These are phyloP conservation scores for Fomes fomentarius DNA, from an alignment of 1,284 basidiomycete species.

Conservation along the genomic window DNA sequence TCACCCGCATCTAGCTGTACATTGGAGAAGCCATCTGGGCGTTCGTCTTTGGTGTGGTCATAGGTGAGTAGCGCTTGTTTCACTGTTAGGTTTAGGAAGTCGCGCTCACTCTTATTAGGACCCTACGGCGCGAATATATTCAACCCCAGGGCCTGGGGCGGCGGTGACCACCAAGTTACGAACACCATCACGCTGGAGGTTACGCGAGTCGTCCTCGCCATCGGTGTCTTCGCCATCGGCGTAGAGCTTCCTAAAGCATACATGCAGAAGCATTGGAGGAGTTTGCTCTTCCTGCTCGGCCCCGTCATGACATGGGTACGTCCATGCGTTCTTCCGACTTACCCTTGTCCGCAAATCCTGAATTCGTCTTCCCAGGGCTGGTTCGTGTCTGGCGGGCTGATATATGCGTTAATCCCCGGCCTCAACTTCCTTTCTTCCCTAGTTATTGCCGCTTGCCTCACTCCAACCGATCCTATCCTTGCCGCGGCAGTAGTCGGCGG, in stretches of 20 bases:
- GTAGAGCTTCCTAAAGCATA: slow-evolving; percentile 96
- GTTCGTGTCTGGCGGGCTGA: slow-evolving; percentile 88
- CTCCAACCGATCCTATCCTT: slow-evolving; percentile 95
- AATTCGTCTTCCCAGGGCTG: slow-evolving; percentile 73
- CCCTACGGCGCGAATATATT: slow-evolving; percentile 88
- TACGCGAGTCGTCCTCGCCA: slow-evolving; percentile 94
- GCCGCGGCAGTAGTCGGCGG: slow-evolving; percentile 93
- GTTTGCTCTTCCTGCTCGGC: slow-evolving; percentile 83
- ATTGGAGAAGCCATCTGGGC: slow-evolving; percentile 98
- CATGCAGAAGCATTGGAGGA: slow-evolving; percentile 89
- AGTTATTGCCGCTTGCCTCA: slow-evolving; percentile 92
- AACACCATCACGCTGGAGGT: slow-evolving; percentile 88
- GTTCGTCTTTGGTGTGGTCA: slow-evolving; percentile 92
- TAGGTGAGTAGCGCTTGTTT: slow-evolving; percentile 50
- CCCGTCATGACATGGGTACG: slow-evolving; percentile 90
- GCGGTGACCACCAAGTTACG: slow-evolving; percentile 49
- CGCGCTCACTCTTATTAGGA: slow-evolving; percentile 46
- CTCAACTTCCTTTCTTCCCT: slow-evolving; percentile 87
- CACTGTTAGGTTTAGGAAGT: neutral
- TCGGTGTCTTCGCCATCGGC: slow-evolving; percentile 98
- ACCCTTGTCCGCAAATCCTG: neutral
- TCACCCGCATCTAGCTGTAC: slow-evolving; percentile 62
- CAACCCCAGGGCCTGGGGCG: slow-evolving; percentile 85
- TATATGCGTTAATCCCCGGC: slow-evolving; percentile 87
- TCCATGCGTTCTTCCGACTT: neutral